Base-by-base conservation (phyloP, 1,284 basidiomycete species). In the Ceratobasidium theobromae region DNA sequence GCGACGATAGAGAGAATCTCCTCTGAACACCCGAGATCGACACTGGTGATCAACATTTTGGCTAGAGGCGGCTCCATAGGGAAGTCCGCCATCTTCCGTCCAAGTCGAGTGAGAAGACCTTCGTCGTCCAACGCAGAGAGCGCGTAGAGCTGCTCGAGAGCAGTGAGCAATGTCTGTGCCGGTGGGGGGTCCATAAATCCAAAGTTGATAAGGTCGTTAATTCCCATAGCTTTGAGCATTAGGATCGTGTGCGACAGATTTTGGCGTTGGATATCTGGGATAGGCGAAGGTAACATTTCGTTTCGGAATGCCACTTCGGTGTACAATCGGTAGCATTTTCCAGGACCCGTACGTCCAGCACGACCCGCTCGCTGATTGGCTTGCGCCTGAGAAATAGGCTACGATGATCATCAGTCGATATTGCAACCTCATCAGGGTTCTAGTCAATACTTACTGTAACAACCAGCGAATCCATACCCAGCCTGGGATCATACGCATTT, bases 151-250 rank as follows among this genome's bases (percentile, higher is more conserved):
- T 91, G 87, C 75, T 99, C 96, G 40, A 99, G 79, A 0, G 97
- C 97, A 1, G 93, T 95, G 58, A 97, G 80, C 86, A 99, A 92
- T 4, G 95, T 98, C 73, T 91, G 93, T 0, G 95, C 91, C 0
- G 96, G 95, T 30, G 97, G 97, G 1, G 96, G 95, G 76, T 99
- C 97, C 96, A 99, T 98, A 75, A 98, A 99, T 76, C 98, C 96
- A 76, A 99, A 99, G 76, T 93, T 93, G 70, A 99, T 86, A 21
- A 99, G 80, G 75, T 99, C 95, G 74, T 99, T 99, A 79, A 99
- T 87, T 33, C 97, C 97, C 95, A 99, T 98, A 1, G 97, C 95
- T 76, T 99, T 99, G 69, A 99, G 82, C 78, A 95, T 91, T 18
- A 99, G 79, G 73, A 99, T 98, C 9, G 79, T 80, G 28, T 76